Evolutionary conservation across 2,329 filamentous ascomycete genomes (phyloP).

Genomic region (Fusarium sp.): DNA sequence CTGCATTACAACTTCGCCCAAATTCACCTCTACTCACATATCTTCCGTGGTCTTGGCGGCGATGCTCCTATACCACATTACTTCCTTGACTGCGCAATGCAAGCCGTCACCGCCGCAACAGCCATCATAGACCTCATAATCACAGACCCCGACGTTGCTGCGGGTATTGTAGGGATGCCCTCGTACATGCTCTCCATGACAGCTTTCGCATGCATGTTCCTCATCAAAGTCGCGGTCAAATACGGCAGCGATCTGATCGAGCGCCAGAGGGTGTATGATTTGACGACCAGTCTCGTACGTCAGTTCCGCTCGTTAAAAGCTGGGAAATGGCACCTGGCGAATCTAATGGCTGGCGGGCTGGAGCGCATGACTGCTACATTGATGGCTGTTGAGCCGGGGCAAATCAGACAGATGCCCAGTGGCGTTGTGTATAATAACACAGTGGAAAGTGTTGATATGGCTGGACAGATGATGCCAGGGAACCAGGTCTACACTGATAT

Average conservation of each 20-base stretch:
- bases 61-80: slow-evolving; percentile 52
- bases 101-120: slow-evolving; percentile 56
- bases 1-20: slow-evolving; percentile 59
- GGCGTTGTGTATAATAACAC: slow-evolving; percentile 24
- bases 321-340: slow-evolving; percentile 61
- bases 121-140: slow-evolving; percentile 60
- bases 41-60: slow-evolving; percentile 55
- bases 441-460: slow-evolving; percentile 35
- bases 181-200: slow-evolving; percentile 67
- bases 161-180: slow-evolving; percentile 59
- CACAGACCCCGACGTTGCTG: slow-evolving; percentile 57
- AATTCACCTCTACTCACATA: slow-evolving; percentile 58
- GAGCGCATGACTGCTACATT: slow-evolving; percentile 55
- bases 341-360: slow-evolving; percentile 62
- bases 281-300: slow-evolving; percentile 56
- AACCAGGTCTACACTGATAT: slow-evolving; percentile 44
- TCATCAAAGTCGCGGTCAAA: slow-evolving; percentile 61
- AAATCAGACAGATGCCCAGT: slow-evolving; percentile 19
- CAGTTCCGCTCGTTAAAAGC: slow-evolving; percentile 57
- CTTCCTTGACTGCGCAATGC: slow-evolving; percentile 51
- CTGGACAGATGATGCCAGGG: slow-evolving; percentile 33
- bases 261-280: slow-evolving; percentile 54
- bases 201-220: slow-evolving; percentile 65
- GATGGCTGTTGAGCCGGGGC: slow-evolving; percentile 25
- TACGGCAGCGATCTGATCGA: slow-evolving; percentile 59